Evolutionary conservation across 345 rosid species (phyloP).

Genomic region (Salix viminalis): DNA sequence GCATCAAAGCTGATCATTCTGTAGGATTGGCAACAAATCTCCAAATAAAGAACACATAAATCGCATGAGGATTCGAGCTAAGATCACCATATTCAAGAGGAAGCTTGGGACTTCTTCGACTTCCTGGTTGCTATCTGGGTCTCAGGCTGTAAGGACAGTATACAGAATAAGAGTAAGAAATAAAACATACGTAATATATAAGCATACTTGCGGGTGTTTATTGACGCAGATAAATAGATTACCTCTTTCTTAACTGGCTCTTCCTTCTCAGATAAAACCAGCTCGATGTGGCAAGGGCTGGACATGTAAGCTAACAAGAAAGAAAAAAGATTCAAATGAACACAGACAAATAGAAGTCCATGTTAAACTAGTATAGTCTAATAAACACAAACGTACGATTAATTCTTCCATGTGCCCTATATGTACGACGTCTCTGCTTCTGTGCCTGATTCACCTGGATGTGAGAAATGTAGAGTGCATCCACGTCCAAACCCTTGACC

Average conservation of each 20-base stretch:
- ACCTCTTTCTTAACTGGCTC: slow-evolving; percentile 97
- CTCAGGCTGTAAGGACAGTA: slow-evolving; percentile 55
- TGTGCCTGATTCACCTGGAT: slow-evolving; percentile 96
- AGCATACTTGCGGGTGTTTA: no score
- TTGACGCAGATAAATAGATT: not conserved
- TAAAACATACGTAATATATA: not conserved
- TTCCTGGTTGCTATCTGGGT: slow-evolving; percentile 71
- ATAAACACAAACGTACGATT: slow-evolving; percentile 50
- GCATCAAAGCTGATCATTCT: slow-evolving; percentile 24
- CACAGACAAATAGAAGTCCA: no score
- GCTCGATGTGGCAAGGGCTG: slow-evolving; percentile 91
- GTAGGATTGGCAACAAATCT: slow-evolving; percentile 16
- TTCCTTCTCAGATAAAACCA: slow-evolving; percentile 85
- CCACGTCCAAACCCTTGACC: slow-evolving; percentile 98
- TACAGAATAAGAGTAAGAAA: not conserved
- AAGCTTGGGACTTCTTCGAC: slow-evolving; percentile 58
- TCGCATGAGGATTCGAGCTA: not conserved
- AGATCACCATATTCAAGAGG: slow-evolving; percentile 9
- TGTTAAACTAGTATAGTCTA: not conserved
- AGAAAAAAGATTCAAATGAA: not conserved
- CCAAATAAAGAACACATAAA: not conserved
- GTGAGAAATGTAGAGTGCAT: slow-evolving; percentile 73
- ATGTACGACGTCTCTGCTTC: slow-evolving; percentile 93
- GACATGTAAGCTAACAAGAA: slow-evolving; percentile 81
- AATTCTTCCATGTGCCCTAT: slow-evolving; percentile 96